A percentile compares a stretch with the other conserved stretches of the same genome.
Evolutionary conservation across 2,329 filamentous ascomycete genomes (phyloP).

Genomic region (Shiraia bambusicola): DNA sequence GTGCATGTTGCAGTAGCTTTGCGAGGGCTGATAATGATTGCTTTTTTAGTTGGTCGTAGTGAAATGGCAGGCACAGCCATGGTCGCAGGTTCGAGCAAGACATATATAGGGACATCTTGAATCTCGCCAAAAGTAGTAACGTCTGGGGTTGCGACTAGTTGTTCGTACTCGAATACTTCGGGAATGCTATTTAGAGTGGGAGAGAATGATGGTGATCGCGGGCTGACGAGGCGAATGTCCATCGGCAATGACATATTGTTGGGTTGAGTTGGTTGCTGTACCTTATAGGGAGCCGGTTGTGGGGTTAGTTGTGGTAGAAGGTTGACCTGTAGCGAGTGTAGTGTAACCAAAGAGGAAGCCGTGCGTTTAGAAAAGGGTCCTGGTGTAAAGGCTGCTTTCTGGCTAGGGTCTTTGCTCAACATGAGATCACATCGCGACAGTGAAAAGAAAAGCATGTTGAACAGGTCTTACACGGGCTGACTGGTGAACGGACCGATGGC

Average conservation of each 20-base stretch:
- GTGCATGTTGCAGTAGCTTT: constrained; percentile 6
- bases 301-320: neutral
- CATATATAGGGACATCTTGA: constrained; percentile 16
- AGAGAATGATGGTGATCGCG: constrained; percentile 22
- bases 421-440: constrained; percentile 22
- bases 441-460: constrained; percentile 29
- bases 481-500: constrained; percentile 3
- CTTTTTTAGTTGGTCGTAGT: constrained; percentile 17
- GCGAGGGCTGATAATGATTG: constrained; percentile 24
- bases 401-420: constrained; percentile 3
- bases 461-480: constrained; percentile 13
- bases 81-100: constrained; percentile 22
- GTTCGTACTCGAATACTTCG: constrained; percentile 28
- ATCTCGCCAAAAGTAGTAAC: constrained; percentile 19
- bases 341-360: constrained; percentile 19
- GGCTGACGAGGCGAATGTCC: constrained; percentile 11
- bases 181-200: constrained; percentile 29
- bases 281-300: constrained; percentile 9
- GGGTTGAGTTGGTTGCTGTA: constrained; percentile 5
- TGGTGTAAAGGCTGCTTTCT: constrained; percentile 17
- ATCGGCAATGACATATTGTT: constrained; percentile 17
- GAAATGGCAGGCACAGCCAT: constrained; percentile 21
- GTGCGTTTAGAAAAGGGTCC: constrained; percentile 15
- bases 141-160: constrained; percentile 10
- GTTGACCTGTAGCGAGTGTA: constrained; percentile 10